Evolutionary conservation across 179 eudicot genomes (phyloP), one percentile per base, ranked within the genome.

Genomic region (Heliamphora pulchella): DNA sequence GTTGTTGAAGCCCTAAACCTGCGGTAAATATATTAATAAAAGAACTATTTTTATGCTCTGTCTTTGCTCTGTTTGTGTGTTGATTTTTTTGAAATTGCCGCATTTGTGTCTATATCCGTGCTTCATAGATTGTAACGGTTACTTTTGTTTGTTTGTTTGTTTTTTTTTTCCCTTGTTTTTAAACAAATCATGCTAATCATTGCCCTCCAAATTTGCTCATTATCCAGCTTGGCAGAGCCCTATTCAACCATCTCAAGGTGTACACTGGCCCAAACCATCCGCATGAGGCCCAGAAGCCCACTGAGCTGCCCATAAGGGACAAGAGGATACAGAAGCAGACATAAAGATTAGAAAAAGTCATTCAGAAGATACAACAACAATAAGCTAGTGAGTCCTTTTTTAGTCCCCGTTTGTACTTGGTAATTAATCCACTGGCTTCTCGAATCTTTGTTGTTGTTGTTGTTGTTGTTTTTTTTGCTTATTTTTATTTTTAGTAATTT

Each of bases 171-270:
- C 50, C n/a, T n/a, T 8, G 11, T n/a, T 43, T 65, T n/a, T 10
- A 22, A 8, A 10, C 17, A n/a, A 39, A 57, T 68, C 6, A 5
- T 78, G 54, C 15, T 20, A 47, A 57, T 66, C 58, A 46, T 54
- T 63, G 39, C 13, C 43, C 65, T 77, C n/a, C 18, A 63, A 80
- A 39, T 20, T 75, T 82, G 71, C 48, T 62, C 78, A 61, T 20
- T 63, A n/a, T 86, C 84, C 96, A 96, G 98, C 93, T 96, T 39
- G 98, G 99, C 5, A 91, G 99, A 62, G 71, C 86, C 14, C 80
- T 96, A 43, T 96, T 96, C 83, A 91, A 84, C 87, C 99, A 96
- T 84, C 97, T 96, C 7, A 94, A 96, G 91, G 97, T 96, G 69
- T 96, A 96, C 86, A 83, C 81, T 72, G 99, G 99, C 9, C 88